phyloP scores from a whole-genome alignment of 2,329 filamentous ascomycete genomes.

The Alternaria consortialis region DNA sequence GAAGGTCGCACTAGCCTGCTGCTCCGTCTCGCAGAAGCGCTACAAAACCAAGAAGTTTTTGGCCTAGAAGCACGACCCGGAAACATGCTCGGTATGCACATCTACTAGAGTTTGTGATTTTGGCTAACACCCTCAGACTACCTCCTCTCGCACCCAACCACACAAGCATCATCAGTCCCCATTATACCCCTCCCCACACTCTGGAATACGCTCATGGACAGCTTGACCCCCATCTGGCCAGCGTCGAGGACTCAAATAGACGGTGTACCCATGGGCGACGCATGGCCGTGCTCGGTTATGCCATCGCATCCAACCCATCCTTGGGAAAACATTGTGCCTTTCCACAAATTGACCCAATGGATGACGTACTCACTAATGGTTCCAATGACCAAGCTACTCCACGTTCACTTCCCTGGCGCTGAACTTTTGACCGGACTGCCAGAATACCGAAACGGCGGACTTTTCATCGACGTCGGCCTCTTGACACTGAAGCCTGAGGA shows the following conservation, averaged over 20 bases:
- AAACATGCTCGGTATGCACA: slow-evolving; percentile 81
- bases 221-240: slow-evolving; percentile 88
- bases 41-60: slow-evolving; percentile 84
- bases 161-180: slow-evolving; percentile 85
- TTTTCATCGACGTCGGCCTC: slow-evolving; percentile 86
- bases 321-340: slow-evolving; percentile 86
- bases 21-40: slow-evolving; percentile 75
- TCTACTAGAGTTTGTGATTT: slow-evolving; percentile 19
- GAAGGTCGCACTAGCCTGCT: slow-evolving; percentile 85
- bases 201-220: slow-evolving; percentile 90
- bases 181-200: slow-evolving; percentile 87
- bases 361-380: slow-evolving; percentile 93
- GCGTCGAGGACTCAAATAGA: slow-evolving; percentile 85
- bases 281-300: slow-evolving; percentile 89
- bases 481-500: slow-evolving; percentile 78
- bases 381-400: slow-evolving; percentile 82
- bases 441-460: slow-evolving; percentile 90
- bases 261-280: slow-evolving; percentile 86
- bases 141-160: slow-evolving; percentile 89
- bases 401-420: slow-evolving; percentile 80
- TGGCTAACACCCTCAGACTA: slow-evolving; percentile 69
- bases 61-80: slow-evolving; percentile 85
- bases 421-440: slow-evolving; percentile 89
- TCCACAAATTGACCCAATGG: slow-evolving; percentile 93
- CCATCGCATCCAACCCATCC: slow-evolving; percentile 74